These are phyloP conservation scores for Monosporozyma solicola DNA, from an alignment of 805 yeast genomes.

Conservation along the genomic window DNA sequence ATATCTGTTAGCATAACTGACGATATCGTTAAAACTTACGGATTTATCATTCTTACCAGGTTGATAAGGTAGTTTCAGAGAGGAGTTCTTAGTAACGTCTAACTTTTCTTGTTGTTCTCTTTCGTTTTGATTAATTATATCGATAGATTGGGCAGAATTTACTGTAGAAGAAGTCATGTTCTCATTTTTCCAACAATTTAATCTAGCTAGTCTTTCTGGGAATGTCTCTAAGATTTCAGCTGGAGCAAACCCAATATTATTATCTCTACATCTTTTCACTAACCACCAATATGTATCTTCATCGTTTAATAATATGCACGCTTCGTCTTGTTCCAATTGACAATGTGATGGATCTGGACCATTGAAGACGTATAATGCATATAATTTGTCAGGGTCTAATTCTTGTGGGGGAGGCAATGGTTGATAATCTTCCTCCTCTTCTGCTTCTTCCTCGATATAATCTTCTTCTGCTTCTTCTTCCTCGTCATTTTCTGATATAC, in stretches of 20 bases:
- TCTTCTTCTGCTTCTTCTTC: constrained; percentile 12
- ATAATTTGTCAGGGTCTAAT: constrained; percentile 71
- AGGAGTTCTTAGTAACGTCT: background rate
- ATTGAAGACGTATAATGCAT: constrained; percentile 76
- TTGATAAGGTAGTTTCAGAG: constrained; percentile 3
- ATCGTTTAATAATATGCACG: constrained; percentile 75
- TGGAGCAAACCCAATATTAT: constrained; percentile 87
- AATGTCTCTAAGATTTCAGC: constrained; percentile 92
- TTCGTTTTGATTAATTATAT: constrained; percentile 6
- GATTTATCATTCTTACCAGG: constrained; percentile 20
- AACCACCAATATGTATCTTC: constrained; percentile 97
- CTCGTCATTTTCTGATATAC: constrained; percentile 8
- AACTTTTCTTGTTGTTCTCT: constrained; percentile 1
- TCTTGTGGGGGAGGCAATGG: constrained; percentile 61
- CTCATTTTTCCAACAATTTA: constrained; percentile 89
- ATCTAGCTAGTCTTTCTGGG: constrained; percentile 80
- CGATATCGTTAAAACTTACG: constrained; percentile 28
- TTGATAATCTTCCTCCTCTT: constrained; percentile 36
- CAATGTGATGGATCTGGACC: constrained; percentile 95
- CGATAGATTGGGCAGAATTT: constrained; percentile 3
- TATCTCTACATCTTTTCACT: constrained; percentile 49
- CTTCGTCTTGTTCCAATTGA: constrained; percentile 66
- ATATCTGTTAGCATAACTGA: constrained; percentile 28
- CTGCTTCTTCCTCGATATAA: constrained; percentile 17
- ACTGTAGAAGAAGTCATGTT: constrained; percentile 32